Base-by-base conservation (phyloP, 306 rosid species). In the Dryas octopetala region DNA sequence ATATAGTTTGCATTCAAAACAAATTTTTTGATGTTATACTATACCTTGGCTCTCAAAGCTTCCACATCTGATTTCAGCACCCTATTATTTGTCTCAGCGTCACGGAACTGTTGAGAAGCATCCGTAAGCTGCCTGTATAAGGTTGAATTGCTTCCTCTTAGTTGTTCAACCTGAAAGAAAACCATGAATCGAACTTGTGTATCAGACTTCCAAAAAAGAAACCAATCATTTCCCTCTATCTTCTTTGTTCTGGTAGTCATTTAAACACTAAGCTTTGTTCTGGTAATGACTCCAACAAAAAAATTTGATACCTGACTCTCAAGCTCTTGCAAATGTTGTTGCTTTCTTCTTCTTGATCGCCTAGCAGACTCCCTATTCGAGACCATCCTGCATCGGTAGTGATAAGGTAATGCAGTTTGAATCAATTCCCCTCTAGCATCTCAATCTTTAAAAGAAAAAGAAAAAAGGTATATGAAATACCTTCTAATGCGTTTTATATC, bases 41-140 rank as follows among this genome's bases (percentile, higher is more conserved):
- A 40, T 87, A 90, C 98, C 98, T 86, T 96, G 38, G 99, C 99
- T 86, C 97, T 96, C 83, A 96, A 70, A 7, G 98, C 99, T 81
- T 96, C 98, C 28, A 96, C 98, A 45, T 76, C 83, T 52, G 99
- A 90, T 87, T 88, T 90, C 5, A 92, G 86, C 41, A 96, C 98
- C 52, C 94, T 80, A 58, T 92, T 92, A 67, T 88, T 82, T 0
- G 96, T 92, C 63, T 86, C 92, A 19, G 98, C 98, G 4, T 89
- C 93, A 6, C 69, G 86, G 71, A 82, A 89, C 52, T 92, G 98
- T 41, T 96, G 96, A 46, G 79, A 78, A 19, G 92, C 86, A 78
- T 90, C 84, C 2, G 76, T 62, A 23, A 90, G 88, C 52, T 90
- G 98, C 76, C 80, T 84, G 79, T 17, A 79, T 53, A 92, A 66